Conservation (phyloP, 768 basidiomycete species). For the Kwoniella bestiolae region DNA sequence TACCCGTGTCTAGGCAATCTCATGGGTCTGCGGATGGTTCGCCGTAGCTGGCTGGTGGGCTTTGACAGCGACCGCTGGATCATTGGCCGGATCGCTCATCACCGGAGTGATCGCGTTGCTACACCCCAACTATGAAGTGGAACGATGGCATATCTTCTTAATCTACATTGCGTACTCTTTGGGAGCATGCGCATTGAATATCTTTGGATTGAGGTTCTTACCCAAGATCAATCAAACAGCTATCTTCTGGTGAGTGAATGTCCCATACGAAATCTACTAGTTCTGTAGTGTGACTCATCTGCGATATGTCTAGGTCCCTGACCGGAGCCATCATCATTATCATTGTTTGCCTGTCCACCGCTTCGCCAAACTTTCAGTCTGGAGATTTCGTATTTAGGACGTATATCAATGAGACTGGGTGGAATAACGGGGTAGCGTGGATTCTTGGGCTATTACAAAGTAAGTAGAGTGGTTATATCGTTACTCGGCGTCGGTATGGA, state of each 20-base stretch:
- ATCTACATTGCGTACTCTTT: conserved; percentile 48
- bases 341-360: conserved; percentile 35
- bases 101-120: conserved; percentile 42
- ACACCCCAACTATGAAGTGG: conserved; percentile 37
- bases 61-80: conserved; percentile 46
- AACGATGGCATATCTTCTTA: conserved; percentile 46
- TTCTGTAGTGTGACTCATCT: too few relatives aligned
- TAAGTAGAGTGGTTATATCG: too few relatives aligned
- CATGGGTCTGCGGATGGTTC: conserved; percentile 51
- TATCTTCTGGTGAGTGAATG: conserved; percentile 41
- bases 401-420: conserved; percentile 50
- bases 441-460: conserved; percentile 48
- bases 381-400: conserved; percentile 45
- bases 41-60: conserved; percentile 49
- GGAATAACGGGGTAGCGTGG: conserved; percentile 49
- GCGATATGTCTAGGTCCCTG: conserved; percentile 45
- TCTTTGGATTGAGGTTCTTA: conserved; percentile 43
- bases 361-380: conserved; percentile 39
- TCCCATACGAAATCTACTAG: not conserved
- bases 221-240: conserved; percentile 46
- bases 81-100: conserved; percentile 42
- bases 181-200: conserved; percentile 39
- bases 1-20: conserved; percentile 25
- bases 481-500: not conserved
- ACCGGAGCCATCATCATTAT: conserved; percentile 43